Conservation (phyloP, 2,329 filamentous ascomycete genomes). For the Botrytis galanthina region DNA sequence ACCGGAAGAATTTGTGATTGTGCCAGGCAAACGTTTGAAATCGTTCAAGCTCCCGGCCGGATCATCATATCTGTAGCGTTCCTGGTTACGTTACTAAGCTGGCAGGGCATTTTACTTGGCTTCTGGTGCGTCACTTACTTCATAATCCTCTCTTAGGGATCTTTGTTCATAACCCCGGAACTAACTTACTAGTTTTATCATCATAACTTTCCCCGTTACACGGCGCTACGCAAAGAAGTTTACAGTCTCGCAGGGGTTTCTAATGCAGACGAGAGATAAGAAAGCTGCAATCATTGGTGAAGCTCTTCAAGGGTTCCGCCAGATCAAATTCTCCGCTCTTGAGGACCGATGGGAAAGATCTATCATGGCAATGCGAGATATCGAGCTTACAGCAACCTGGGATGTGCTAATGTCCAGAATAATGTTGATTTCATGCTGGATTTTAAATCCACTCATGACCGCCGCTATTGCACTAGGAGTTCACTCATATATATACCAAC, state of each 20-base stretch:
- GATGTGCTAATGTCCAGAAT: conserved; percentile 33
- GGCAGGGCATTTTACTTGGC: conserved; percentile 63
- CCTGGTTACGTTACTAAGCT: conserved; percentile 64
- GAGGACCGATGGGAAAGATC: conserved; percentile 73
- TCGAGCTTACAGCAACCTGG: conserved; percentile 65
- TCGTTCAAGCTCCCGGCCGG: conserved; percentile 38
- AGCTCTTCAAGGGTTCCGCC: conserved; percentile 71
- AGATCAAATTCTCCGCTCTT: conserved; percentile 78
- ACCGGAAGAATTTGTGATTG: conserved; percentile 66
- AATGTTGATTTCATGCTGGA: conserved; percentile 49
- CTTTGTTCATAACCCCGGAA: conserved; percentile 27
- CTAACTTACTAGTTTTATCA: conserved; percentile 60
- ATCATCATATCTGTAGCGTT: conserved; percentile 60
- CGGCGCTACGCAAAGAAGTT: conserved; percentile 42
- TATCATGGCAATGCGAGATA: conserved; percentile 60
- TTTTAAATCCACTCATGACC: conserved; percentile 68
- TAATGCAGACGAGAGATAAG: conserved; percentile 73
- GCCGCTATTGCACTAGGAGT: conserved; percentile 66
- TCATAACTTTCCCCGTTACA: conserved; percentile 65
- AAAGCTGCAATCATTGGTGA: conserved; percentile 74
- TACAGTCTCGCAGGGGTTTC: conserved; percentile 60
- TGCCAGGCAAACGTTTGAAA: conserved; percentile 47
- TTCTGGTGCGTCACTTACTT: conserved; percentile 39
- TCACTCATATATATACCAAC: conserved; percentile 62
- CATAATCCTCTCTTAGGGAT: background rate